Evolutionary conservation across 345 rosid species (phyloP).

Genomic region (Populus alba): DNA sequence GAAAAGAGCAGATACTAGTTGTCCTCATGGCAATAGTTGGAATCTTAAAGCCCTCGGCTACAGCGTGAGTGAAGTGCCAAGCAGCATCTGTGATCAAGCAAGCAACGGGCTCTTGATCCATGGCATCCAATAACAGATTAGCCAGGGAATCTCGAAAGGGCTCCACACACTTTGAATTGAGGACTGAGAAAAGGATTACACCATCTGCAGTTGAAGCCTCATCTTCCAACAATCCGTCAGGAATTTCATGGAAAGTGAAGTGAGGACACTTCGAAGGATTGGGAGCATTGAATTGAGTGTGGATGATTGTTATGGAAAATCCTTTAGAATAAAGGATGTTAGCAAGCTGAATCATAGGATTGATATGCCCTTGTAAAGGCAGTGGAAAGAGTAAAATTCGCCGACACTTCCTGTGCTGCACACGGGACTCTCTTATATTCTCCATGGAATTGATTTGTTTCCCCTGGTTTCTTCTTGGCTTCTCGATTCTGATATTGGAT

Average conservation of each 20-base stretch:
- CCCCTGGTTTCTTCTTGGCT: too few species aligned
- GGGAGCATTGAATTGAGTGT: constrained; percentile 33
- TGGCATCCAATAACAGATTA: constrained; percentile 8
- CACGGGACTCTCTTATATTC: too few species aligned
- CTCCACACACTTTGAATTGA: constrained; percentile 7
- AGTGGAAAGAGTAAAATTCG: constrained; percentile 22
- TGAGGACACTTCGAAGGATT: constrained; percentile 25
- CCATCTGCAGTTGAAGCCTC: constrained; percentile 14
- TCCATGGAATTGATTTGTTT: too few species aligned
- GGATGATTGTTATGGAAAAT: constrained; percentile 35
- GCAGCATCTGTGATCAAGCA: constrained; percentile 37
- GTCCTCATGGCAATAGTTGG: constrained; percentile 34
- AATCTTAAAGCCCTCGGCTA: constrained; percentile 22
- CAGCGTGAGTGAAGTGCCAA: constrained; percentile 31
- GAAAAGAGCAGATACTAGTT: constrained; percentile 27
- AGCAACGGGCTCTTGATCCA: constrained; percentile 18
- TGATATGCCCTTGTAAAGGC: constrained; percentile 39
- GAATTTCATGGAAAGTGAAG: constrained; percentile 23
- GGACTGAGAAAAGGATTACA: constrained; percentile 2
- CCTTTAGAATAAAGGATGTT: constrained; percentile 33
- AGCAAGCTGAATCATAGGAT: constrained; percentile 40
- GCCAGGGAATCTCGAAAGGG: constrained; percentile 26
- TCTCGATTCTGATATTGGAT: too few species aligned
- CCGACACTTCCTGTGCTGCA: not conserved
- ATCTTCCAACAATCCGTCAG: constrained; percentile 12